Conservation (phyloP, 2,329 filamentous ascomycete species). For the Alternaria atra region DNA sequence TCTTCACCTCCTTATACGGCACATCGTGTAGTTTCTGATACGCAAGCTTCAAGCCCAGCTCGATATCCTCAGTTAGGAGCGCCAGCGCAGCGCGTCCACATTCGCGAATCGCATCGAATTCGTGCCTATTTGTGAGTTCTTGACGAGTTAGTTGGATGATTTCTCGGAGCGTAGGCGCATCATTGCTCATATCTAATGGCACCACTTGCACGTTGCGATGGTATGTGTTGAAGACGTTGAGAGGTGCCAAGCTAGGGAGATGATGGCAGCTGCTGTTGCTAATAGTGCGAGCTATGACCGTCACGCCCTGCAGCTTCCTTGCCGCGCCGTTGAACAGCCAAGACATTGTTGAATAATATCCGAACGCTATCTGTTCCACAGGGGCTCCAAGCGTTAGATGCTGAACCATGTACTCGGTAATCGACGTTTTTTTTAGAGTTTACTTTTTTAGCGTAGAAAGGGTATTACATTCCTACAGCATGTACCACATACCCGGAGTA, state of each 20-base stretch:
- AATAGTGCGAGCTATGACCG: constrained; percentile 18
- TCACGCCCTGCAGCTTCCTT: constrained; percentile 7
- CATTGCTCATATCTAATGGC: constrained; percentile 11
- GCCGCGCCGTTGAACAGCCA: constrained; percentile 20
- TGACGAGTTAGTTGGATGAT: constrained; percentile 37
- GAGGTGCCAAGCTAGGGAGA: neutral
- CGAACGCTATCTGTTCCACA: constrained; percentile 14
- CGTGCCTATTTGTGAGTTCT: constrained; percentile 30
- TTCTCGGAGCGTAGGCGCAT: constrained; percentile 33
- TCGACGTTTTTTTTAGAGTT: neutral
- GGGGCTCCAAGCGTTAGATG: neutral
- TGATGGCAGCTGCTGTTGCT: constrained; percentile 6
- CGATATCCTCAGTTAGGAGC: constrained; percentile 49
- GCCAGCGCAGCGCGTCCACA: constrained; percentile 54
- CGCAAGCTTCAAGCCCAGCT: constrained; percentile 67
- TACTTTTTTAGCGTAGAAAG: neutral
- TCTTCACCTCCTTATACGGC: constrained; percentile 71
- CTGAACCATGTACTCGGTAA: constrained; percentile 12
- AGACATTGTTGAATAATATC: constrained; percentile 17
- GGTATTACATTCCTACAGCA: neutral
- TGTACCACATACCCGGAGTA: constrained; percentile 1
- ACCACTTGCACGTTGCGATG: neutral
- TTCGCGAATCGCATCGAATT: constrained; percentile 44
- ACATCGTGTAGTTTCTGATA: constrained; percentile 75
- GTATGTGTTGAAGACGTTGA: neutral